Evolutionary conservation across 2,329 filamentous ascomycete genomes (phyloP), one percentile per base, ranked within the genome.

Genomic region (Neoarthrinium moseri): DNA sequence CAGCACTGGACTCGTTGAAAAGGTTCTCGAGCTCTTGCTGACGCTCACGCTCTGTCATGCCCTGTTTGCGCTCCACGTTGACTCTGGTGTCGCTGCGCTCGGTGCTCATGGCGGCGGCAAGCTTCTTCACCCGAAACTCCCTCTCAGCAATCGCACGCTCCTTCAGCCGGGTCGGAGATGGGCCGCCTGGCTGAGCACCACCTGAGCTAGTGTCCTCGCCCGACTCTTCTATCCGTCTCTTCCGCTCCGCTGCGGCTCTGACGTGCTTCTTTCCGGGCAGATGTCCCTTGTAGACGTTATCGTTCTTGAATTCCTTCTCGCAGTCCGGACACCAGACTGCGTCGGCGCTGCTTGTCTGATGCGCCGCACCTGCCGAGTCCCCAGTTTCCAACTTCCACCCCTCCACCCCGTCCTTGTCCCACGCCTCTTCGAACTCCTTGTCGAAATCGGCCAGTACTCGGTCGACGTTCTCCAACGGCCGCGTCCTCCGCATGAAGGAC

Each of bases 11-110:
- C 32, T 68, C 55, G 54, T 66, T 78, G 66, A 91, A 89, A 12
- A 96, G 72, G 35, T 91, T 91, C 45, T 96, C 91, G 11, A 96
- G 79, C 65, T 99, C 95, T 67, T 95, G 89, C 60, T 95, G 88
- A 12, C 94, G 86, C 66, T 99, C 94, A 24, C 91, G 85, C 63
- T 97, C 92, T 3, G 94, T 99, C 91, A 99, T 96, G 54, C 92
- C 92, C 64, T 95, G 90, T 66, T 90, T 94, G 42, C 94, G 87
- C 75, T 99, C 95, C 10, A 97, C 91, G 60, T 99, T 97, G 57
- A 94, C 86, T 39, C 88, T 82, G 0, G 94, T 97, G 60, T 96
- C 92, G 65, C 87, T 81, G 47, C 92, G 86, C 62, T 96, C 89
- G 12, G 86, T 87, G 62, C 88, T 86, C 82, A 99, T 94, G 4